A percentile compares a stretch with the other conserved stretches of the same genome.
phyloP scores from a whole-genome alignment of 495 filamentous ascomycete species.

The Hypoxylon intermedium region DNA sequence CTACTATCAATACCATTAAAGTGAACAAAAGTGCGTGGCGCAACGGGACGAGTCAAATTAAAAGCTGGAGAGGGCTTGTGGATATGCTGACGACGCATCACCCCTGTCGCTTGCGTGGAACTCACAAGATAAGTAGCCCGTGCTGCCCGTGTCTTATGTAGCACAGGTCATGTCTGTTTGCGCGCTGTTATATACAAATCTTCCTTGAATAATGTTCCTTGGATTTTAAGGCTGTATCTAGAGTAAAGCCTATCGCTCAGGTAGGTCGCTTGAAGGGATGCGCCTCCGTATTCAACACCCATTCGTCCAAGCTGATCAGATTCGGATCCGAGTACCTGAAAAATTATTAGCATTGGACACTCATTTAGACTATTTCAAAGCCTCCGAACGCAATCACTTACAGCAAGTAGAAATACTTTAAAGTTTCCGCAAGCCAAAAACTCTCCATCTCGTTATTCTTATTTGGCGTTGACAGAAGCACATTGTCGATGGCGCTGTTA shows the following conservation, averaged over 20 bases:
- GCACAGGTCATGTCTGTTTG: too few relatives aligned
- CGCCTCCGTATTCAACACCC: slow-evolving; percentile 74
- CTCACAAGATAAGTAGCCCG: slow-evolving; percentile 22
- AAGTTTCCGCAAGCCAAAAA: slow-evolving; percentile 78
- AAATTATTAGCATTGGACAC: slow-evolving; percentile 12
- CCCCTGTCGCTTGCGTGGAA: slow-evolving; percentile 30
- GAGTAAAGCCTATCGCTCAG: slow-evolving; percentile 11
- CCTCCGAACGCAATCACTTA: slow-evolving; percentile 62
- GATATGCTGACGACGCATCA: slow-evolving; percentile 35
- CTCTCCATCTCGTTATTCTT: slow-evolving; percentile 64
- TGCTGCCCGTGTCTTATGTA: slow-evolving; percentile 2
- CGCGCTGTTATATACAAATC: slow-evolving; percentile 23
- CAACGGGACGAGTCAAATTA: slow-evolving; percentile 7
- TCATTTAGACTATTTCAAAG: not conserved
- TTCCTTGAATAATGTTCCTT: not conserved
- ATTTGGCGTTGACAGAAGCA: slow-evolving; percentile 54
- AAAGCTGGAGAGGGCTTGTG: slow-evolving; percentile 6
- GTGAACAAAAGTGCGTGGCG: not conserved
- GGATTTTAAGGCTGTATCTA: not conserved
- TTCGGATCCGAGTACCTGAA: slow-evolving; percentile 54
- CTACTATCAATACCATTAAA: too few relatives aligned
- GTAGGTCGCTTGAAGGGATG: slow-evolving; percentile 63
- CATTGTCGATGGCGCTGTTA: slow-evolving; percentile 77
- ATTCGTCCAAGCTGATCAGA: slow-evolving; percentile 82
- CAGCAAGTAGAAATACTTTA: slow-evolving; percentile 94